Base-by-base conservation (phyloP, 331 rosid species). In the Acacia pycnantha region DNA sequence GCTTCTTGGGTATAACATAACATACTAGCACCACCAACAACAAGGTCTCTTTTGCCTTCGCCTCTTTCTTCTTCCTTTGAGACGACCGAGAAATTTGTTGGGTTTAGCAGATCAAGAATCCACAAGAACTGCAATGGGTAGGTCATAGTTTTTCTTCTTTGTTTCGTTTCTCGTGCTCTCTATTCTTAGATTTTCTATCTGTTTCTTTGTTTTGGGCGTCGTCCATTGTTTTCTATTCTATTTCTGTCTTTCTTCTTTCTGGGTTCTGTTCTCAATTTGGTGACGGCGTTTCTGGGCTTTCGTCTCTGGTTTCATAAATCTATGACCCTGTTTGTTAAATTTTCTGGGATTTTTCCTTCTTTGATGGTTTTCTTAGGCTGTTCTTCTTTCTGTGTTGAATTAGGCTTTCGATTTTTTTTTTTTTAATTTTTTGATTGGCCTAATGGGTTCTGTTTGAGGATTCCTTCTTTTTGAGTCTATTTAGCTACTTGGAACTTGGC, bases 81-180 rank as follows among this genome's bases (percentile, higher is more conserved):
- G 72, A 82, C 83, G 84, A 85, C 81, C 86, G 50, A 73, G 79
- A 85, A 29, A 48, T 53, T 62, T 88, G 86, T 83, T 54, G 81
- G 81, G 78, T 64, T 77, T 73, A 16, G 75, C 74, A 74, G 80
- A 85, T 79, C 87, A 80, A 80, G 44, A 88, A 54, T 90, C 73
- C 81, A 82, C 87, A 56, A 67, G 54, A 87, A 51, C 84, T 59
- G 61, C 61, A 86, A 88, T 88, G 94, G 94, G 95, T 94, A 82
- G 61, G 92, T 84, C 77, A 31, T 80, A 37, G 41, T 76, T 54
- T 31, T 44, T 21, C 12, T 2, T 3, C 64, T n/a, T 0, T 44
- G 68, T 71, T 67, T 21, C 21, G 61, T 75, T 82, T 84, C 82
- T 86, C 71, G 86, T 79, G 79, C 80, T 82, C 22, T 16, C 53